Evolutionary conservation across 139 green algal genomes (phyloP), one percentile per base, ranked within the genome.

Genomic region (Chlamydomonas sp.): DNA sequence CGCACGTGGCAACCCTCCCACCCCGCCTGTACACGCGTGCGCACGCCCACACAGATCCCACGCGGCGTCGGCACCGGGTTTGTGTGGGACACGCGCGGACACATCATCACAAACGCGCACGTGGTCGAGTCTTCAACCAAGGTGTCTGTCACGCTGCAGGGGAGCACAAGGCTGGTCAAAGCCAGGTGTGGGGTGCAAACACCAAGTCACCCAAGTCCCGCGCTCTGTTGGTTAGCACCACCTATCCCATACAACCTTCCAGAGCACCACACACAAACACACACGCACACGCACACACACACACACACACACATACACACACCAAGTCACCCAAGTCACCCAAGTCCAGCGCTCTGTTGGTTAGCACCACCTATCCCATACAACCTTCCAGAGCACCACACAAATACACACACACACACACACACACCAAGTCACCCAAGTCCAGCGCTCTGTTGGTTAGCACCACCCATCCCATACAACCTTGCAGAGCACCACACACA

Each of bases 101-200:
- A 90, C 62, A 38, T 95, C 1, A 80, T 95, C 43, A 94, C 84
- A 59, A 87, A 87, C 76, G 81, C 73, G 26, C 77, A 85, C 69
- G 79, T 85, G 20, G 64, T 43, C 26, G 30, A 28, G 5, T 47
- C 5, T 49, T 28, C 60, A 26, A 39, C 26, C n/a, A 10, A 10
- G n/a, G 31, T 67, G 10, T 26, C 60, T 13, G 5, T 67, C 60
- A 39, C 60, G 8, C 31, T 67, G 10, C 30, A 67, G 26, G 29
- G 31, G 22, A 30, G 28, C n/a, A n/a, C n/a, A 16, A 16, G 8
- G 16, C 10, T 67, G 8, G 60, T 30, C 8, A 39, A 67, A 20
- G 60, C 60, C 60, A 47, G 60, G 60, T 67, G 33, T 39, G 8
- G 22, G 39, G 8, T 43, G 26, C 26, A 57, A n/a, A n/a, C n/a